Percentiles rank a stretch among this genome's conserved stretches.
Conservation (phyloP, 1,284 basidiomycete species). For the Coniophora puteana region DNA sequence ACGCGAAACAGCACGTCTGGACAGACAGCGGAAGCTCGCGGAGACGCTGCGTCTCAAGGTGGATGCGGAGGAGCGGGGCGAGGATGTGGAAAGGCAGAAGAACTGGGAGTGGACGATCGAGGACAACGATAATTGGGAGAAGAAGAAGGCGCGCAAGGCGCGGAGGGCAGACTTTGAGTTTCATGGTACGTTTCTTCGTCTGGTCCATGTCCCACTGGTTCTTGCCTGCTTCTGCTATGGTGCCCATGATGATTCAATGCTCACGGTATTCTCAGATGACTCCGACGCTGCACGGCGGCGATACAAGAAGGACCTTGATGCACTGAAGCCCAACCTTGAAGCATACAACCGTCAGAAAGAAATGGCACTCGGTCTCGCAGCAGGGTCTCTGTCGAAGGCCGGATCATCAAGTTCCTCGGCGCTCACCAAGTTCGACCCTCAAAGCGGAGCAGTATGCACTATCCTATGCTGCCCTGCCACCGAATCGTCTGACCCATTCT, state of each 20-base stretch:
- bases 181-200: conserved; percentile 48
- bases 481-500: conserved; percentile 5
- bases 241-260: conserved; percentile 1
- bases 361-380: conserved; percentile 68
- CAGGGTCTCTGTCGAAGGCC: conserved; percentile 51
- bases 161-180: conserved; percentile 80
- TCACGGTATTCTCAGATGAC: conserved; percentile 68
- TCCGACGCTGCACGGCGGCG: conserved; percentile 83
- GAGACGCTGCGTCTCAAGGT: conserved; percentile 85
- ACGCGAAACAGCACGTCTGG: conserved; percentile 76
- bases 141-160: conserved; percentile 73
- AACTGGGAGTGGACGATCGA: conserved; percentile 95
- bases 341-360: conserved; percentile 88
- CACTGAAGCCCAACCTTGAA: conserved; percentile 82
- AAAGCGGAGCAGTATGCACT: conserved; percentile 37
- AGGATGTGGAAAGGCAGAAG: conserved; percentile 73
- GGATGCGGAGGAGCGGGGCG: conserved; percentile 85
- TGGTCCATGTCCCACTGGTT: too few species aligned
- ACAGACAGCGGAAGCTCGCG: conserved; percentile 85
- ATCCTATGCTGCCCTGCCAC: conserved; percentile 9
- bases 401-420: conserved; percentile 31
- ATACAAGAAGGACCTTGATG: conserved; percentile 89
- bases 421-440: conserved; percentile 50
- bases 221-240: conserved; percentile 17
- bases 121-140: conserved; percentile 94